Evolutionary conservation across 2,329 filamentous ascomycete genomes (phyloP).

Genomic region (Colletotrichum melonis): DNA sequence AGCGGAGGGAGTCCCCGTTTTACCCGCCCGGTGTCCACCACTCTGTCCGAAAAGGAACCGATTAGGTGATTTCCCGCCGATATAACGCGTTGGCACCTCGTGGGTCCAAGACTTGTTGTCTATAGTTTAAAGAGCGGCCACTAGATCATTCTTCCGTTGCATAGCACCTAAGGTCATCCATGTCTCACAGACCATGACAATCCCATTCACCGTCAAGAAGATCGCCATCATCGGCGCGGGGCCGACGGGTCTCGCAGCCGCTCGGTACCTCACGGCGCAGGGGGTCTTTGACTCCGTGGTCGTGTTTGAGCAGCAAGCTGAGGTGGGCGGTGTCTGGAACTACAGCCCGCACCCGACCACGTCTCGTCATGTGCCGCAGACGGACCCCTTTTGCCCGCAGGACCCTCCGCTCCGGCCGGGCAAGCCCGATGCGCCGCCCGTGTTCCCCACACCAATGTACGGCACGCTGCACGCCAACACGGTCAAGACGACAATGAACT

Average conservation of each 20-base stretch:
- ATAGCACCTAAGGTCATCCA: not conserved
- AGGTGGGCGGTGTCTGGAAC: slow-evolving; percentile 88
- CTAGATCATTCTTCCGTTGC: not conserved
- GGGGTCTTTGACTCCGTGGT: slow-evolving; percentile 74
- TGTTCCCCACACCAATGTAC: slow-evolving; percentile 88
- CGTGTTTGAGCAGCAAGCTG: slow-evolving; percentile 83
- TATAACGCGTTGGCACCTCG: slow-evolving; percentile 29
- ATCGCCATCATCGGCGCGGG: slow-evolving; percentile 88
- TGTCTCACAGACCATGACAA: slow-evolving; percentile 13
- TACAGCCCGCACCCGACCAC: slow-evolving; percentile 68
- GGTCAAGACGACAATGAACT: slow-evolving; percentile 83
- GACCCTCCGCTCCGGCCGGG: slow-evolving; percentile 70
- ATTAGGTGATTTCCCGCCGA: slow-evolving; percentile 33
- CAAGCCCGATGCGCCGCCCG: slow-evolving; percentile 53
- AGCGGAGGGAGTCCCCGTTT: not conserved
- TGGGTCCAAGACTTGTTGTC: not conserved
- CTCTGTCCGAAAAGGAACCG: slow-evolving; percentile 22
- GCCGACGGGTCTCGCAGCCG: slow-evolving; percentile 80
- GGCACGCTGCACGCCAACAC: slow-evolving; percentile 88
- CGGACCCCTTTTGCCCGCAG: slow-evolving; percentile 69
- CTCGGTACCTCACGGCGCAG: slow-evolving; percentile 83
- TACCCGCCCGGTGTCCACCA: slow-evolving; percentile 24
- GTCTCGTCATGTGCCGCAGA: slow-evolving; percentile 72
- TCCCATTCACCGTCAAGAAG: slow-evolving; percentile 62
- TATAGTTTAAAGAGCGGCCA: not conserved